Conservation (phyloP, 2,329 filamentous ascomycete genomes). For the Claviceps lovelessii region DNA sequence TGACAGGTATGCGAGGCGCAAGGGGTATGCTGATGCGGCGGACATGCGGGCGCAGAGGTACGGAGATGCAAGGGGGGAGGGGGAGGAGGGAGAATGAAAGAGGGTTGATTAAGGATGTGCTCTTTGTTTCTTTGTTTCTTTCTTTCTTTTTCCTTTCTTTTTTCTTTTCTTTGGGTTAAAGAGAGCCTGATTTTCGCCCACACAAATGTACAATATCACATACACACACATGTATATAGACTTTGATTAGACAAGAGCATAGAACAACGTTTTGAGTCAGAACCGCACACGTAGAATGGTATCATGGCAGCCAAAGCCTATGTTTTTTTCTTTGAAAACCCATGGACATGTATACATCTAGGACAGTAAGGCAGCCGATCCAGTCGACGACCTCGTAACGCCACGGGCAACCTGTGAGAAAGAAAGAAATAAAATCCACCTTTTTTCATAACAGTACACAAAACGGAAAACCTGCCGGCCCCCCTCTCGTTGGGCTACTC, state of each 20-base stretch:
- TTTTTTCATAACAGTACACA: too few relatives aligned
- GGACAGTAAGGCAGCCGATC: too few relatives aligned
- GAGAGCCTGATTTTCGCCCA: too few relatives aligned
- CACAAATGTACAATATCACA: too few relatives aligned
- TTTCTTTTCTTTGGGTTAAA: too few relatives aligned
- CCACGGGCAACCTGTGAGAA: too few relatives aligned
- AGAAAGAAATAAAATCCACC: neutral
- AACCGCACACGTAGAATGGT: too few relatives aligned
- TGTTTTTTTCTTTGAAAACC: neutral
- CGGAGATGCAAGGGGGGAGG: conserved; percentile 12
- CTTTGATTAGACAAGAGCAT: conserved; percentile 5
- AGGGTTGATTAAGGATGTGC: too few relatives aligned
- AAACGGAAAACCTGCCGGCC: too few relatives aligned
- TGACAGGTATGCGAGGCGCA: conserved; percentile 45
- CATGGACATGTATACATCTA: too few relatives aligned
- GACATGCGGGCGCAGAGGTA: conserved; percentile 28
- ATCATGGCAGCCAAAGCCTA: neutral
- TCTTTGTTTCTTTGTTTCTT: too few relatives aligned
- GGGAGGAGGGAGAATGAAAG: conserved; percentile 2
- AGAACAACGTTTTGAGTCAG: neutral
- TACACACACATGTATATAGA: neutral
- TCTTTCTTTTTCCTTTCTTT: neutral
- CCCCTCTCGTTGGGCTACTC: neutral
- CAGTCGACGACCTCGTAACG: too few relatives aligned
- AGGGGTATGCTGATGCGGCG: conserved; percentile 39